A percentile compares a stretch with the other conserved stretches of the same genome.
Conservation (phyloP, 2,329 filamentous ascomycete species). For the Cryphonectria naterciae region DNA sequence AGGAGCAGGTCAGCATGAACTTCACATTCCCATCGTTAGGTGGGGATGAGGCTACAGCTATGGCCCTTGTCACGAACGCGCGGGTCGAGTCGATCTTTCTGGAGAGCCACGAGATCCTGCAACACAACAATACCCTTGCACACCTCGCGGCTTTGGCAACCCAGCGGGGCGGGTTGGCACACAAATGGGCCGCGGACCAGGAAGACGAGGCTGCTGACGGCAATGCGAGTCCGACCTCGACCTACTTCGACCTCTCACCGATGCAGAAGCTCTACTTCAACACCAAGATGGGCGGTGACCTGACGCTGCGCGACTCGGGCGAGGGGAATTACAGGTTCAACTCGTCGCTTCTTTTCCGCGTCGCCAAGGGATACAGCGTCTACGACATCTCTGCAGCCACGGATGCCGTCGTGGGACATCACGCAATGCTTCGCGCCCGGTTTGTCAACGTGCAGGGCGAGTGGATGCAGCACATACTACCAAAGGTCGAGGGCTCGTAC, state of each 20-base stretch:
- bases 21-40: conserved; percentile 46
- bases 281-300: conserved; percentile 46
- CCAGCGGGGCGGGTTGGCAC: conserved; percentile 37
- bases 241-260: conserved; percentile 51
- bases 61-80: conserved; percentile 44
- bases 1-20: conserved; percentile 48
- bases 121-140: conserved; percentile 42
- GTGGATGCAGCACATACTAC: conserved; percentile 52
- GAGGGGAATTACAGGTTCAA: conserved; percentile 53
- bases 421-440: conserved; percentile 55
- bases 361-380: conserved; percentile 46
- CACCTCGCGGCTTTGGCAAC: conserved; percentile 44
- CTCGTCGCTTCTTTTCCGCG: conserved; percentile 52
- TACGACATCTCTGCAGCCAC: conserved; percentile 53
- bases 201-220: conserved; percentile 33
- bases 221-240: conserved; percentile 11
- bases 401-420: conserved; percentile 53
- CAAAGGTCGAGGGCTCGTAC: conserved; percentile 48
- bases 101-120: conserved; percentile 42
- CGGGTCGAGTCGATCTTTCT: conserved; percentile 45
- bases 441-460: conserved; percentile 45
- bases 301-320: conserved; percentile 35
- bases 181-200: conserved; percentile 40
- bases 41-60: conserved; percentile 45
- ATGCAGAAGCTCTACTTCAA: conserved; percentile 60